Evolutionary conservation across 2,329 filamentous ascomycete species (phyloP).

Genomic region (Metarhizium rileyi): DNA sequence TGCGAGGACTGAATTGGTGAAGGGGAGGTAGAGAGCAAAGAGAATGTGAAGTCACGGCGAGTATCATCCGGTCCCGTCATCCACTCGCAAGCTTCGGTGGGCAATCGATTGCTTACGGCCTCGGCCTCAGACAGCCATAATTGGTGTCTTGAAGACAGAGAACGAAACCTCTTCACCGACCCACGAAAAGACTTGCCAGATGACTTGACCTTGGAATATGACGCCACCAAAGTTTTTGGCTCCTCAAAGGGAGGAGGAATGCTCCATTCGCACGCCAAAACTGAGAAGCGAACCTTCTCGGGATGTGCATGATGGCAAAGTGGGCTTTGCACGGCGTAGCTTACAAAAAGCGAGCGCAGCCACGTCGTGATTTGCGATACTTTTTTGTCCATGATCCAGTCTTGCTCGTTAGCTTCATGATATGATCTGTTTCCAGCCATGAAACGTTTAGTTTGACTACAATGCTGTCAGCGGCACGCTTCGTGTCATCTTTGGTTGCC

Average conservation of each 20-base stretch:
- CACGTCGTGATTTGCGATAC: constrained; percentile 28
- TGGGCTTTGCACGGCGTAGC: constrained; percentile 25
- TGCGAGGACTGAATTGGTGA: background rate
- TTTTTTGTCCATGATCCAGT: constrained; percentile 26
- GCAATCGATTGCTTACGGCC: background rate
- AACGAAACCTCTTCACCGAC: background rate
- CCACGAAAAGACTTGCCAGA: background rate
- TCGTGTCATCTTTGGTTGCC: background rate
- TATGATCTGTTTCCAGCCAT: constrained; percentile 11
- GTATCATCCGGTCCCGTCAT: background rate
- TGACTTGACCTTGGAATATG: background rate
- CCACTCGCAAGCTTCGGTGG: background rate
- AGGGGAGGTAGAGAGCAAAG: background rate
- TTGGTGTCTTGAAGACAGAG: background rate
- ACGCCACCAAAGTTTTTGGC: background rate
- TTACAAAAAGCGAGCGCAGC: constrained; percentile 27
- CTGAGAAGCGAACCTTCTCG: constrained; percentile 28
- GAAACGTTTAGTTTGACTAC: constrained; percentile 4
- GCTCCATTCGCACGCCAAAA: constrained; percentile 32
- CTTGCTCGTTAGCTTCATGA: constrained; percentile 23
- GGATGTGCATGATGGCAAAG: constrained; percentile 23
- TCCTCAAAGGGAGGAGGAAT: constrained; percentile 9
- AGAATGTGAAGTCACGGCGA: constrained; percentile 1
- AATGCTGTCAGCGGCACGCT: background rate
- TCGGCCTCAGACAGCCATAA: background rate